A percentile compares a stretch with the other conserved stretches of the same genome.
phyloP scores from a whole-genome alignment of 441 rosid genomes.

The Populus hybrid region DNA sequence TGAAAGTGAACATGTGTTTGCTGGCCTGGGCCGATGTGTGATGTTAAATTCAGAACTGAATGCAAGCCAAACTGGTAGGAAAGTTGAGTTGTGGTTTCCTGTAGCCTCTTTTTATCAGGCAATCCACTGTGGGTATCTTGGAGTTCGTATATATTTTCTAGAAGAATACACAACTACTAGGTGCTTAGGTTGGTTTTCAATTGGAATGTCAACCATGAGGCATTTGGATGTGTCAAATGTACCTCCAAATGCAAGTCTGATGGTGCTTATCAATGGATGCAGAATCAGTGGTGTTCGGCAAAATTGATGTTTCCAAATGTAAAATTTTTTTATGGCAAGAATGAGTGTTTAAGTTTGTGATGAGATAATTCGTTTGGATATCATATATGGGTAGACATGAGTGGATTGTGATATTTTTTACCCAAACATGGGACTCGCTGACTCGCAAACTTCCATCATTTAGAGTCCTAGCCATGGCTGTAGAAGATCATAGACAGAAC shows the following conservation, averaged over 20 bases:
- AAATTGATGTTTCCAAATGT: not conserved
- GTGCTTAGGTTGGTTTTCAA: not conserved
- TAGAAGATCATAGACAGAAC: not conserved
- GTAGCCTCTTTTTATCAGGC: not conserved
- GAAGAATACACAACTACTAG: not conserved
- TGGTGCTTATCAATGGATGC: not conserved
- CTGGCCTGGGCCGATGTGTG: not conserved
- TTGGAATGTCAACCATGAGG: not conserved
- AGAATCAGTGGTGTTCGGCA: not conserved
- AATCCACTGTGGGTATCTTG: not conserved
- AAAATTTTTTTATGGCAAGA: not conserved
- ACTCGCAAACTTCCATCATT: not conserved
- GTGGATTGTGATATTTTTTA: not conserved
- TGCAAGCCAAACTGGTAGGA: not conserved
- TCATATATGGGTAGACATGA: not conserved
- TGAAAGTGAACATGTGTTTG: not conserved
- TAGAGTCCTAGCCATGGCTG: not conserved
- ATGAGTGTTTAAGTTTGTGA: not conserved
- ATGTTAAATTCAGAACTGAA: not conserved
- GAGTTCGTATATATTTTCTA: not conserved
- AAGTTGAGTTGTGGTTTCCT: too few species aligned
- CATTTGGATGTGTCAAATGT: not conserved
- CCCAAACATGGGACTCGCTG: not conserved
- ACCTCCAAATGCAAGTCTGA: not conserved
- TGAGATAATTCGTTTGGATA: not conserved